Evolutionary conservation across 805 yeast species (phyloP), one percentile per base, ranked within the genome.

Genomic region (Saccharomycopsis sp.): DNA sequence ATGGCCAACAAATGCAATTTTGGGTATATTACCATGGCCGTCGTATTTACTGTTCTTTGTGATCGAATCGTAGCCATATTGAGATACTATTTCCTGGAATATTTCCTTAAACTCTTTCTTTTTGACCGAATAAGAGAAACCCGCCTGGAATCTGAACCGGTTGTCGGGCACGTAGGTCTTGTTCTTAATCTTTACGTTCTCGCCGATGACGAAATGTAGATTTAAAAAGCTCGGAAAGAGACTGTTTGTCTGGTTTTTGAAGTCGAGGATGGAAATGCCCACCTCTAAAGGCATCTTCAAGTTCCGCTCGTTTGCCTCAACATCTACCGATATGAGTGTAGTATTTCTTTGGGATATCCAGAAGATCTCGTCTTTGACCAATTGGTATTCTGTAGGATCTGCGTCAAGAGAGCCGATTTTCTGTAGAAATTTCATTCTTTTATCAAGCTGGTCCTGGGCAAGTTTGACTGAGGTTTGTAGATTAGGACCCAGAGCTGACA

Each of bases 261-360:
- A 86, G 63, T 83, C 85, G 64, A 75, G 80, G 2, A 83, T 76
- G 7, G 84, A 71, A 2, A 83, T 72, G 0, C 87, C 87, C 47
- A 83, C 75, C 63, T 83, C 87, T 0, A 86, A 81, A 3, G 83
- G 72, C 8, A 67, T 57, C n/a, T 70, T 65, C 9, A 68, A 69
- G 60, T 78, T 70, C 19, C 64, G 60, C 64, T 83, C 87, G 71
- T 68, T 80, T 0, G 85, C 86, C 65, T 83, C 88, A 1, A 81
- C 71, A 66, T 83, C 87, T 53, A 83, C 67, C 8, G 79, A 72
- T 50, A 83, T 72, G 14, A 79, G 70, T 2, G 72, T 69, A 2
- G 72, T 69, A 47, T 61, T 61, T 20, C 67, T 61, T 14, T 60
- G 56, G 42, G 67, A 63, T 3, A 68, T 54, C 56, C 67, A 62